phyloP scores from a whole-genome alignment of 192 early-diverging fungal genomes.

The Backusella morwellensis region DNA sequence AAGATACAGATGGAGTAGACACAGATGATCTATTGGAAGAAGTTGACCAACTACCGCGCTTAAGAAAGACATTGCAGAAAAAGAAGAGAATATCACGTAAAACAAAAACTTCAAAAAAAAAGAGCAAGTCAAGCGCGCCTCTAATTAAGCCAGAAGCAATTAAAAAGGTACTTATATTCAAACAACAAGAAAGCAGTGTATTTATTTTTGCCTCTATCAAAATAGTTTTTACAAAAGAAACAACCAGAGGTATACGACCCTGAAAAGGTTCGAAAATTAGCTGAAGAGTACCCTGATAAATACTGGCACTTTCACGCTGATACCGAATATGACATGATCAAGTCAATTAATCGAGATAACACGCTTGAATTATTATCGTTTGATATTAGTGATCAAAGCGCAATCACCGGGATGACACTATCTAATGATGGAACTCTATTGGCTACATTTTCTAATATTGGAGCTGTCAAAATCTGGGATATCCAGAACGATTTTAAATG shows the following conservation, averaged over 20 bases:
- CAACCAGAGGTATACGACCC: constrained; percentile 26
- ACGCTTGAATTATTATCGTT: constrained; percentile 61
- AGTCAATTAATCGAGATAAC: constrained; percentile 66
- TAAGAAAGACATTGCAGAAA: neutral
- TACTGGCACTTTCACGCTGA: constrained; percentile 59
- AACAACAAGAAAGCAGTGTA: neutral
- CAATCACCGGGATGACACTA: constrained; percentile 81
- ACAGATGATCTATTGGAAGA: constrained; percentile 30
- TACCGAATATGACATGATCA: constrained; percentile 52
- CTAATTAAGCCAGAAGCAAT: constrained; percentile 1
- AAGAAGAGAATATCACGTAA: neutral
- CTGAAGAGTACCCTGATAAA: constrained; percentile 57
- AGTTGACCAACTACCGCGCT: constrained; percentile 6
- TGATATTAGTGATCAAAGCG: constrained; percentile 73
- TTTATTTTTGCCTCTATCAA: neutral
- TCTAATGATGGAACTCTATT: constrained; percentile 85
- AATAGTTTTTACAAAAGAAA: constrained; percentile 4
- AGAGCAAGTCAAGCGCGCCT: neutral
- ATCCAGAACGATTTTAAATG: constrained; percentile 61
- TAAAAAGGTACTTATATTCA: neutral
- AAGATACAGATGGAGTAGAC: constrained; percentile 19
- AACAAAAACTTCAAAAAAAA: neutral
- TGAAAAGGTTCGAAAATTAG: constrained; percentile 43
- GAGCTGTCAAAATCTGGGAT: constrained; percentile 80
- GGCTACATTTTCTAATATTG: constrained; percentile 82